phyloP scores from a whole-genome alignment of 164 flowering plant genomes.

The Kingdonia uniflora region DNA sequence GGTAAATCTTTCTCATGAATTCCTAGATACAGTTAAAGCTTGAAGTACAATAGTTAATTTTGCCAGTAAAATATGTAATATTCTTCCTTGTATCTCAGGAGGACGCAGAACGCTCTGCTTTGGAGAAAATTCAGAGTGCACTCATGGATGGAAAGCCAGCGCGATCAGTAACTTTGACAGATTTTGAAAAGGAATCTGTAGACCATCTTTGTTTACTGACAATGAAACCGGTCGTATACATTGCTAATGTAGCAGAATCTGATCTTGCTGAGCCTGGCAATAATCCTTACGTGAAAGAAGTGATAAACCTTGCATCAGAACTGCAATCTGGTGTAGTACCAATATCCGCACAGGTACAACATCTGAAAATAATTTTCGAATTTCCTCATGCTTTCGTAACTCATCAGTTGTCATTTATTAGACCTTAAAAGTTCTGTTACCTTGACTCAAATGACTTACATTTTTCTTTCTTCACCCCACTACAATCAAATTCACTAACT shows the following conservation, averaged over 20 bases:
- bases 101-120: slow-evolving; percentile 82
- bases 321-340: slow-evolving; percentile 74
- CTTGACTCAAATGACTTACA: too few relatives aligned
- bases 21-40: neutral
- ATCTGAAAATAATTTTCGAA: neutral
- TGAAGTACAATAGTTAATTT: neutral
- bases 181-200: slow-evolving; percentile 70
- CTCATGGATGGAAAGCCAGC: slow-evolving; percentile 97
- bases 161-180: slow-evolving; percentile 67
- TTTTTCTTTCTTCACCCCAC: too few relatives aligned
- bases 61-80: neutral
- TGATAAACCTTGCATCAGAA: slow-evolving; percentile 55
- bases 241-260: slow-evolving; percentile 94
- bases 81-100: slow-evolving; percentile 38
- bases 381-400: neutral
- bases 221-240: slow-evolving; percentile 86
- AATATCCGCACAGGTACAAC: slow-evolving; percentile 85
- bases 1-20: slow-evolving; percentile 27
- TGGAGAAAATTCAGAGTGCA: slow-evolving; percentile 66
- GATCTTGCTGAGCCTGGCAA: slow-evolving; percentile 64
- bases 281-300: slow-evolving; percentile 65
- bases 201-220: slow-evolving; percentile 92
- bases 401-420: neutral
- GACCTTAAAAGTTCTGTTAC: too few relatives aligned
- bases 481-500: too few relatives aligned